A percentile compares a stretch with the other conserved stretches of the same genome.
phyloP scores from a whole-genome alignment of 208 protist species.

The Blechomonas ayalai region DNA sequence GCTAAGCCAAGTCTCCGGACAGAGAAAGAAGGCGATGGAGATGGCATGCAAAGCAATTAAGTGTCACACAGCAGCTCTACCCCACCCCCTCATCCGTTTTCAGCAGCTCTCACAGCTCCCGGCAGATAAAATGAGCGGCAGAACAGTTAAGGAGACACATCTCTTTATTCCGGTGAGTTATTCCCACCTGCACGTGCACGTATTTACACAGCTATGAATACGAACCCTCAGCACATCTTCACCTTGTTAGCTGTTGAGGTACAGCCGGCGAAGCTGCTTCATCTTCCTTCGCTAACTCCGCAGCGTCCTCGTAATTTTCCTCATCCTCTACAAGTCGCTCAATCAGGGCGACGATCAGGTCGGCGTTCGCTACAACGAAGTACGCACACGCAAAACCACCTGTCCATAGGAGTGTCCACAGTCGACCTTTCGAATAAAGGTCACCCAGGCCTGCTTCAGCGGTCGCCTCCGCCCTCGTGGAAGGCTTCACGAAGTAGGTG shows the following conservation, averaged over 20 bases:
- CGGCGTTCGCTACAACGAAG: conserved; percentile 61
- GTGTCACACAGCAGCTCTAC: too few relatives aligned
- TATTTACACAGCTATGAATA: too few relatives aligned
- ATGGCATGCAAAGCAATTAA: too few relatives aligned
- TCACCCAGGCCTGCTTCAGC: conserved; percentile 16
- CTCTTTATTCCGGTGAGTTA: too few relatives aligned
- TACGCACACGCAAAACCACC: conserved; percentile 43
- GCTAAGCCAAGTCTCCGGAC: not conserved
- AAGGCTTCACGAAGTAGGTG: conserved; percentile 48
- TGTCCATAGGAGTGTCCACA: conserved; percentile 44
- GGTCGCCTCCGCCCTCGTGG: not conserved
- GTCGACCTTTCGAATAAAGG: conserved; percentile 44
- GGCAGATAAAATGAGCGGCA: too few relatives aligned
- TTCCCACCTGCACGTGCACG: too few relatives aligned
- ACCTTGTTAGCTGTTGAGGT: too few relatives aligned
- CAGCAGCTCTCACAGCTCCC: too few relatives aligned
- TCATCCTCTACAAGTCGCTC: conserved; percentile 13
- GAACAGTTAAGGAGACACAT: too few relatives aligned
- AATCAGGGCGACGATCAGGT: conserved; percentile 38
- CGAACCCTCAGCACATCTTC: too few relatives aligned
- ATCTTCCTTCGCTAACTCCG: not conserved
- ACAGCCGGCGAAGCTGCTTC: too few relatives aligned
- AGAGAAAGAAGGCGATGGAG: not conserved
- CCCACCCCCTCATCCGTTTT: too few relatives aligned
- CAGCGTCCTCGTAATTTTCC: conserved; percentile 10